These are phyloP conservation scores for Pythium volutum DNA, from an alignment of 352 stramenopile species.

Conservation along the genomic window DNA sequence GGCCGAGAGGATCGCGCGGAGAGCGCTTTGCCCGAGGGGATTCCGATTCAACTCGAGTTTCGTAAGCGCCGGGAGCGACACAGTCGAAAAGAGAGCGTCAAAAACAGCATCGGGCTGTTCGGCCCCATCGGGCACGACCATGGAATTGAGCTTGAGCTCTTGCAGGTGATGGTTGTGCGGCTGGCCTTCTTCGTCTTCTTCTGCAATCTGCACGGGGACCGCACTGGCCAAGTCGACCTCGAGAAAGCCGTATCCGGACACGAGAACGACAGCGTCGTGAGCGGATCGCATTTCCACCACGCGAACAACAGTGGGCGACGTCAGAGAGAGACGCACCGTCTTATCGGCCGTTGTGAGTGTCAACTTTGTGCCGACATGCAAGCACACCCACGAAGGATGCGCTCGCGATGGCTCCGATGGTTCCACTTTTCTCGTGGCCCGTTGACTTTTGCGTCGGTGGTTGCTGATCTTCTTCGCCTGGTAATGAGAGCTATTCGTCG, in stretches of 20 bases:
- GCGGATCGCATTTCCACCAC: background rate
- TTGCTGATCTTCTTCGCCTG: background rate
- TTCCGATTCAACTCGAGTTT: conserved; percentile 2
- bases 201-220: background rate
- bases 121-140: conserved; percentile 18
- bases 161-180: conserved; percentile 18
- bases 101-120: conserved; percentile 6
- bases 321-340: background rate
- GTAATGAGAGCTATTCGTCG: background rate
- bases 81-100: conserved; percentile 2
- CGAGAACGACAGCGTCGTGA: conserved; percentile 21
- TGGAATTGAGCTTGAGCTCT: conserved; percentile 32
- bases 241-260: conserved; percentile 36
- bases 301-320: background rate
- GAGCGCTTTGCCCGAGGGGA: background rate
- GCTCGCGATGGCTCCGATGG: background rate
- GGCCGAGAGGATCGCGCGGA: conserved; percentile 29
- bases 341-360: background rate
- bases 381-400: background rate
- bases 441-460: background rate
- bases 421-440: background rate
- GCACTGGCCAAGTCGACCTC: conserved; percentile 24
- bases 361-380: background rate
- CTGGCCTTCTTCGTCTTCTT: no score
- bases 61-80: conserved; percentile 1